Conservation (phyloP, 2,329 filamentous ascomycete genomes). For the Hypoxylon sp. region DNA sequence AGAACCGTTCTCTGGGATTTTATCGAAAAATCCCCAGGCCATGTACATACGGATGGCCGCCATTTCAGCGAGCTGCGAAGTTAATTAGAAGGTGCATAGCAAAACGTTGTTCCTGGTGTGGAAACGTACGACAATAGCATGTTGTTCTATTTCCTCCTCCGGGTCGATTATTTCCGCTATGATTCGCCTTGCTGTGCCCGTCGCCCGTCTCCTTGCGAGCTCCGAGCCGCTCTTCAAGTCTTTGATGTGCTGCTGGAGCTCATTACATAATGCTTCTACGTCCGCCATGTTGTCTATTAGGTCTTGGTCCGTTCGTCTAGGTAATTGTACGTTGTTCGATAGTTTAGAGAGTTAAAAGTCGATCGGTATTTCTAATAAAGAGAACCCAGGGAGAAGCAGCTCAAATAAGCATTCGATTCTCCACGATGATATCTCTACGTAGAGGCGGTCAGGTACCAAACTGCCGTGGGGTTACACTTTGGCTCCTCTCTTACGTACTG, state of each 20-base stretch:
- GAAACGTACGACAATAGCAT: slow-evolving; percentile 5
- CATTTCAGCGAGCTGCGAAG: slow-evolving; percentile 2
- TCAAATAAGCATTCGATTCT: background rate
- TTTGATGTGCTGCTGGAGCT: background rate
- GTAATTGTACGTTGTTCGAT: background rate
- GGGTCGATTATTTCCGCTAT: slow-evolving; percentile 6
- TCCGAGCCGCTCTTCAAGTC: background rate
- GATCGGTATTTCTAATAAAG: background rate
- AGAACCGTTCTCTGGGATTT: background rate
- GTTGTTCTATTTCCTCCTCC: slow-evolving; percentile 9
- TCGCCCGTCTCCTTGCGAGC: slow-evolving; percentile 1
- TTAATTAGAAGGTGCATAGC: background rate
- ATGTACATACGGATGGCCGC: slow-evolving; percentile 10
- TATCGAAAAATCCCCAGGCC: slow-evolving; percentile 8
- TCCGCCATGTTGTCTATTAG: background rate
- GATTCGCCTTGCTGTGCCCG: background rate
- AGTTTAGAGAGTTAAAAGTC: background rate
- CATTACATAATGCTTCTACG: slow-evolving; percentile 10
- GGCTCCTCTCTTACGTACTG: background rate
- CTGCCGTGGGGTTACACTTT: background rate
- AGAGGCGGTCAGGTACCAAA: background rate
- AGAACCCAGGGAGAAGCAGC: background rate
- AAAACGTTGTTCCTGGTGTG: background rate
- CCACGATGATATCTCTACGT: background rate
- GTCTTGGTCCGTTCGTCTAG: background rate